Percentiles rank a stretch among this genome's conserved stretches.
Conservation (phyloP, 495 filamentous ascomycete genomes). For the Schizothecium vesticola region DNA sequence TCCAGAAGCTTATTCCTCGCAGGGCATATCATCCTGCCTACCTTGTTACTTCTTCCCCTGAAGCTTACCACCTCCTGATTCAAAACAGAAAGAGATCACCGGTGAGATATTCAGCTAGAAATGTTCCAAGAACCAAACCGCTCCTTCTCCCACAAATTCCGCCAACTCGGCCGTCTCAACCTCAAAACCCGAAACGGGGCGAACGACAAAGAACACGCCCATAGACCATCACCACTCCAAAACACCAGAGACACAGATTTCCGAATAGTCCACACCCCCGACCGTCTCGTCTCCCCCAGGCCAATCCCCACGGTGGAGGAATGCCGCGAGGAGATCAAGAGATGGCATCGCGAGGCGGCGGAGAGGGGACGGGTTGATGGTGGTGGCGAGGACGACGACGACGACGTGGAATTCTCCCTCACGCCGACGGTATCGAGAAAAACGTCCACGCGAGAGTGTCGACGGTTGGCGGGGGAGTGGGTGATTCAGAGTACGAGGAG, state of each 20-base stretch:
- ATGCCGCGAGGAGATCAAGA: constrained; percentile 20
- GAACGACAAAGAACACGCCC: constrained; percentile 3
- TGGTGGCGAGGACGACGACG: background rate
- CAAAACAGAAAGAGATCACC: background rate
- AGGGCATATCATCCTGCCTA: background rate
- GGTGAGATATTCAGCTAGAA: no score
- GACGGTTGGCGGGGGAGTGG: background rate
- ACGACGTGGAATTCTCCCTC: background rate
- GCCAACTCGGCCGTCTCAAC: constrained; percentile 13
- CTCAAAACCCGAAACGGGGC: background rate
- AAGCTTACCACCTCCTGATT: background rate
- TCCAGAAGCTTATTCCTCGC: background rate
- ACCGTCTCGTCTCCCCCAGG: constrained; percentile 19
- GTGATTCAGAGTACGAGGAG: background rate
- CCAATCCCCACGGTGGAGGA: constrained; percentile 24
- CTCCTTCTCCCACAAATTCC: constrained; percentile 18
- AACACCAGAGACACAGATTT: constrained; percentile 1
- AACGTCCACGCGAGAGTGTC: background rate
- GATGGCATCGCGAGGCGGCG: constrained; percentile 19
- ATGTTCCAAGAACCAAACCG: constrained; percentile 2
- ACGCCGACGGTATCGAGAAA: background rate
- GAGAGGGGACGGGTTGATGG: background rate
- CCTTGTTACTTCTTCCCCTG: background rate
- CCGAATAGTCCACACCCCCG: constrained; percentile 27
- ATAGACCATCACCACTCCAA: background rate